Conservation (phyloP, 2,329 filamentous ascomycete species). For the Neopestalotiopsis sp. region DNA sequence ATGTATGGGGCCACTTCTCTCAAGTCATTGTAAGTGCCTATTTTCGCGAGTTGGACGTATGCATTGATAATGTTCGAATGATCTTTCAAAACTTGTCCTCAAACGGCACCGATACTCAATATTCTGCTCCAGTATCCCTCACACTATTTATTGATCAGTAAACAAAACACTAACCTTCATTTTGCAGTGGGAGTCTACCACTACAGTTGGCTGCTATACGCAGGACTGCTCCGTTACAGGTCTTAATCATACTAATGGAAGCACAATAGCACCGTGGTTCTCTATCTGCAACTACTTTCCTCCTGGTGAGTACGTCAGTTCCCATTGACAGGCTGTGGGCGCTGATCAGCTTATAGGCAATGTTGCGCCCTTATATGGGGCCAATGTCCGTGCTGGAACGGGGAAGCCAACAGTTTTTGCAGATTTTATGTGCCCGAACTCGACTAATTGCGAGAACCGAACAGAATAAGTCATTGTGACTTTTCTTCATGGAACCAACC, state of each 20-base stretch:
- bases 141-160: no score
- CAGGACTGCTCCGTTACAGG: conserved; percentile 3
- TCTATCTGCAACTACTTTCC: conserved; percentile 9
- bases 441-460: not conserved
- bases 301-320: not conserved
- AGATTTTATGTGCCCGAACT: not conserved
- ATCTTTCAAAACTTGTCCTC: no score
- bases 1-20: conserved; percentile 6
- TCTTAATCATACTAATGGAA: not conserved
- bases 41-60: no score
- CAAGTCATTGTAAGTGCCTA: not conserved
- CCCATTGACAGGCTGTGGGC: not conserved
- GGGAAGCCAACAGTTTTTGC: not conserved
- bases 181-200: not conserved
- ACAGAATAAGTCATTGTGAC: not conserved
- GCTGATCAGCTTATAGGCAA: not conserved
- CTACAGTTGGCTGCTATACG: conserved; percentile 5
- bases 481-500: not conserved
- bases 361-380: not conserved
- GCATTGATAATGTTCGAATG: no score
- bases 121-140: no score
- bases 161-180: not conserved
- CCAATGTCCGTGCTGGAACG: not conserved
- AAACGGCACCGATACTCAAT: no score
- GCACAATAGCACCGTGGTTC: not conserved